Evolutionary conservation across 768 basidiomycete genomes (phyloP), one percentile per base, ranked within the genome.

Genomic region (Rhodosporidiobolus sp.): DNA sequence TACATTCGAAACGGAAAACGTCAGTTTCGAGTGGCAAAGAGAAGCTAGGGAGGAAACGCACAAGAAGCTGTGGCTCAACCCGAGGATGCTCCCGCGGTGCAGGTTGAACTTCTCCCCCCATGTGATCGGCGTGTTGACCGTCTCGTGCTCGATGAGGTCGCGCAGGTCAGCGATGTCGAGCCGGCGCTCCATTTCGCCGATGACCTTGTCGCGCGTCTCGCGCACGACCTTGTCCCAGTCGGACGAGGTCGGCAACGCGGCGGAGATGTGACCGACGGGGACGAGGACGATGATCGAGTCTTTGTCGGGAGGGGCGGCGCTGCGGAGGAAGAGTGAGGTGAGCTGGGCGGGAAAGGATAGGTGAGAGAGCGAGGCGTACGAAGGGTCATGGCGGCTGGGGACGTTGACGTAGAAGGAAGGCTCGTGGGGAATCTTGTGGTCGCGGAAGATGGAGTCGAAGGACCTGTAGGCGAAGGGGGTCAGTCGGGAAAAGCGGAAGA

Each of bases 361-460:
- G 43, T 20, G 48, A 43, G 1, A 20, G 35, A 34, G 22, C 0
- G 43, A n/a, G 19, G 45, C 67, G 35, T 17, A 73, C 28, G 82
- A 73, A 10, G 81, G 77, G 65, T 84, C 83, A 28, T 81, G 80
- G 30, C 73, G 71, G 26, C 81, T 81, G 4, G 83, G 83, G 7
- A 83, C 82, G 70, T 84, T 83, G 75, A 84, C 81, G 78, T 84
- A 78, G 79, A 83, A 83, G 22, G 80, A 81, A 8, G 83, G 82
- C 58, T 84, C 83, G 45, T 79, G 75, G 6, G 83, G 83, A 76
- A 84, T 80, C 35, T 78, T 76, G 63, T 81, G 79, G 17, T 80
- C 74, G 48, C 82, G 80, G 79, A 84, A 84, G 72, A 84, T 84
- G 49, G 80, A 79, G 65, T 83, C 83, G 77, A 84, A 84, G 10